A percentile compares a stretch with the other conserved stretches of the same genome.
Evolutionary conservation across 2,329 filamentous ascomycete genomes (phyloP).

Genomic region (Pseudogymnoascus sp.): DNA sequence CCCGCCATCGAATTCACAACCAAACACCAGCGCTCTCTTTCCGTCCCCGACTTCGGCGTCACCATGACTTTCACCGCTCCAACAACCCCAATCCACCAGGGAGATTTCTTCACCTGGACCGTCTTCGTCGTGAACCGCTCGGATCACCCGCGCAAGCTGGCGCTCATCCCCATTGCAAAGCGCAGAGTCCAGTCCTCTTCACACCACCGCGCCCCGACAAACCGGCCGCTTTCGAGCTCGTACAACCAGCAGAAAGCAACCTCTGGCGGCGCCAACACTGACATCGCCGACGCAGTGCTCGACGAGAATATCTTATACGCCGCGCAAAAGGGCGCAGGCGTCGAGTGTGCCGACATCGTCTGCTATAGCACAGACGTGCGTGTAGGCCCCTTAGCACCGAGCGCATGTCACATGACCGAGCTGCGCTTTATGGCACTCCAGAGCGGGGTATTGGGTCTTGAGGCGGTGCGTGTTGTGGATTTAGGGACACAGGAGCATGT

Average conservation of each 20-base stretch:
- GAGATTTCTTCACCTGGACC: conserved; percentile 62
- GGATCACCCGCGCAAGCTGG: conserved; percentile 55
- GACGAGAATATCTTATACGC: conserved; percentile 66
- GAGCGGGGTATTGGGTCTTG: conserved; percentile 57
- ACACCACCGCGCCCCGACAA: conserved; percentile 30
- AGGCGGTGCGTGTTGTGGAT: conserved; percentile 66
- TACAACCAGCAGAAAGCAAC: conserved; percentile 23
- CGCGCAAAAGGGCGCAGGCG: conserved; percentile 56
- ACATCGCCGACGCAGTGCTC: conserved; percentile 55
- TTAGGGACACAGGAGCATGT: conserved; percentile 66
- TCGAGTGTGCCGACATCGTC: conserved; percentile 60
- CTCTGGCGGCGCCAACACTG: conserved; percentile 23
- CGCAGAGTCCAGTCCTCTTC: conserved; percentile 46
- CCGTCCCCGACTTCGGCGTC: conserved; percentile 56
- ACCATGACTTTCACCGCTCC: conserved; percentile 68
- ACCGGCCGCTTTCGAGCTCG: conserved; percentile 41
- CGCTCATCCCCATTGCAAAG: conserved; percentile 58
- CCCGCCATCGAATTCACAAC: conserved; percentile 48
- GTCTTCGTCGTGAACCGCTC: conserved; percentile 70
- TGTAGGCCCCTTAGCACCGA: conserved; percentile 63
- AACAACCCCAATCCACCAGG: conserved; percentile 49
- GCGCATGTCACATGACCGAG: conserved; percentile 65
- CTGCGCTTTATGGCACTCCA: conserved; percentile 62
- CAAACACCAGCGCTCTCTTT: conserved; percentile 32
- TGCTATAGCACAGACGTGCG: conserved; percentile 67